Evolutionary conservation across 2,329 filamentous ascomycete species (phyloP), one percentile per base, ranked within the genome.

Genomic region (Drechslerella dactyloides): DNA sequence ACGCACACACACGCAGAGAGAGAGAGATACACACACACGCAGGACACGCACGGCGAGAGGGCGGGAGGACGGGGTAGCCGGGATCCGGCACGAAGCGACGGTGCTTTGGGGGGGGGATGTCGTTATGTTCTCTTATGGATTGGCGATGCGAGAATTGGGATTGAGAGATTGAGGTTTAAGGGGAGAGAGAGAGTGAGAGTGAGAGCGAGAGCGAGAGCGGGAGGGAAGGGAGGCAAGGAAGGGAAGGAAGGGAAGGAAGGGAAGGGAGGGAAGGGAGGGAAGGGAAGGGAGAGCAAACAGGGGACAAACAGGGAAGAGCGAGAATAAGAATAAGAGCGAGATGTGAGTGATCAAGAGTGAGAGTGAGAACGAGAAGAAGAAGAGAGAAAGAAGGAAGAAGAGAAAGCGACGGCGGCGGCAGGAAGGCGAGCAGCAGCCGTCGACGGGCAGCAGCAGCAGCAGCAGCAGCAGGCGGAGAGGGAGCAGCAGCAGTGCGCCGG

Each of bases 401-500:
- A 48, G 37, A 42, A 13, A 13, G 15, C 37, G 37, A 13, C 37
- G 37, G 15, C 37, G 37, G 4, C 13, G 4, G n/a, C 4, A 56
- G 27, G 27, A n/a, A 37, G 65, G n/a, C n/a, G n/a, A n/a, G n/a
- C n/a, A n/a, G n/a, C n/a, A 46, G 24, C 27, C 37, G 48, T 37
- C 44, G 58, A 23, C 44, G 53, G 33, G 30, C 37, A 42, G 37
- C 5, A 42, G 37, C 4, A 17, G n/a, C 37, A 42, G 37, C 37
- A 13, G 35, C 53, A 42, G 64, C 53, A 42, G 61, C 54, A 44
- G 40, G 55, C 23, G 8, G 27, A 19, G 17, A 48, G 60, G 30
- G 23, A 44, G 53, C 23, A 27, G 27, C 30, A 44, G 15, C 21
- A 50, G 44, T 21, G 24, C 24, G 60, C 21, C 48, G 24, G 23